Evolutionary conservation across 1,284 basidiomycete species (phyloP), one percentile per base, ranked within the genome.

Genomic region (Ceratobasidium sp.): DNA sequence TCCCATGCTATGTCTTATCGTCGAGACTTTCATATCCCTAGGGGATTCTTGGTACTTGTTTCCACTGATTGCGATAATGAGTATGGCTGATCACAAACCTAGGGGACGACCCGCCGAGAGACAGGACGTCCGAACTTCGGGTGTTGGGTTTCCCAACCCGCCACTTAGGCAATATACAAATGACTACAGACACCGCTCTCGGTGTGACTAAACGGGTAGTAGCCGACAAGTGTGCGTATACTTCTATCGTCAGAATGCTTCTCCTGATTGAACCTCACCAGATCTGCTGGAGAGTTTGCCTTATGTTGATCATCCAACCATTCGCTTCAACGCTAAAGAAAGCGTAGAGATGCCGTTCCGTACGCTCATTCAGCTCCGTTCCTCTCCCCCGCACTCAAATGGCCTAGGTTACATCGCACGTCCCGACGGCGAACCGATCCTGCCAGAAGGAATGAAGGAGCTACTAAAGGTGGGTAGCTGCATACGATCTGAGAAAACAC

Each of bases 181-280:
- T 99, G 97, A 99, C 97, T 38, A 99, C 97, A 0, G 97, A 99
- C 84, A 99, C 97, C 0, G 97, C 97, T 0, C 87, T 99, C 0
- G 96, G 94, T 9, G 97, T 99, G 6, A 96, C 96, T 0, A 98
- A 97, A 84, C 85, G 90, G 1, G 93, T 98, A 17, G 93, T 97
- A 0, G 87, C 94, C 79, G 95, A 98, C 83, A 89, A 91, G 83
- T 86, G 92, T 92, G 80, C 81, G 88, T 84, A 6, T 33, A 28
- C 5, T 20, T 67, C 57, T 61, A 26, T 40, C 46, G 10, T 12
- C 65, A 46, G 17, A 52, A 12, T 59, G 33, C n/a, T 68, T 42
- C 5, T 48, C 9, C 40, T 52, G 70, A 65, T 38, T 17, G n/a
- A 61, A 56, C n/a, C 52, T 57, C 23, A n/a, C 5, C 80, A 92